Percentiles rank a stretch among this genome's conserved stretches.
These are phyloP conservation scores for Metschnikowia lochheadii DNA, from an alignment of 805 yeast species.

Conservation along the genomic window DNA sequence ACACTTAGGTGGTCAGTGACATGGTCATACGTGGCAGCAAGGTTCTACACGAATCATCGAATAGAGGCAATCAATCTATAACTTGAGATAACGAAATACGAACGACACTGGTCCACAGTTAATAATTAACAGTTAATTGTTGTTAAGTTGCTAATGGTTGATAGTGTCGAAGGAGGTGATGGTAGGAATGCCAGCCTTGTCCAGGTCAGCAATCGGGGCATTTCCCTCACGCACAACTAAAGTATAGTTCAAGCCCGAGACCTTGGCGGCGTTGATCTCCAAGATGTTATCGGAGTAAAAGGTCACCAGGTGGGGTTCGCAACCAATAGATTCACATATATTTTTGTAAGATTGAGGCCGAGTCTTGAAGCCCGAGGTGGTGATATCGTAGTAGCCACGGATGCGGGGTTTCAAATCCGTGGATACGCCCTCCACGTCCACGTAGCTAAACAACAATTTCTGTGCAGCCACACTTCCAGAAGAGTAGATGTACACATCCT, in stretches of 20 bases:
- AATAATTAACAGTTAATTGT: too few species aligned
- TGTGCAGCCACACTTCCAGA: constrained; percentile 90
- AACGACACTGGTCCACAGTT: too few species aligned
- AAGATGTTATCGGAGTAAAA: constrained; percentile 78
- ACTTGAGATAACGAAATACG: too few species aligned
- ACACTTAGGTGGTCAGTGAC: constrained; percentile 19
- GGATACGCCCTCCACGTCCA: constrained; percentile 33
- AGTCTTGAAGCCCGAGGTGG: constrained; percentile 72
- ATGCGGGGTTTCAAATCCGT: constrained; percentile 52
- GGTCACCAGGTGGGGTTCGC: constrained; percentile 35
- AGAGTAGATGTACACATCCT: constrained; percentile 67
- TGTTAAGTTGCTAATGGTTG: background rate
- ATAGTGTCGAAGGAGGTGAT: constrained; percentile 7
- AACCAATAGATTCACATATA: constrained; percentile 45
- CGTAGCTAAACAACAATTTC: constrained; percentile 67
- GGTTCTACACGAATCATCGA: background rate
- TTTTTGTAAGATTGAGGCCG: constrained; percentile 52
- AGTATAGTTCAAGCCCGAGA: constrained; percentile 55
- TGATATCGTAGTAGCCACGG: constrained; percentile 77
- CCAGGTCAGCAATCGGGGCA: constrained; percentile 41
- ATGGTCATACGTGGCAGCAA: background rate
- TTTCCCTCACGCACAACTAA: constrained; percentile 78
- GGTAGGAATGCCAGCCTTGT: constrained; percentile 13
- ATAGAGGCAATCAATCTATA: background rate
- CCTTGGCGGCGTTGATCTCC: constrained; percentile 73